Conservation (phyloP, 148 eudicot species). For the Vaccinium vitisidaea region DNA sequence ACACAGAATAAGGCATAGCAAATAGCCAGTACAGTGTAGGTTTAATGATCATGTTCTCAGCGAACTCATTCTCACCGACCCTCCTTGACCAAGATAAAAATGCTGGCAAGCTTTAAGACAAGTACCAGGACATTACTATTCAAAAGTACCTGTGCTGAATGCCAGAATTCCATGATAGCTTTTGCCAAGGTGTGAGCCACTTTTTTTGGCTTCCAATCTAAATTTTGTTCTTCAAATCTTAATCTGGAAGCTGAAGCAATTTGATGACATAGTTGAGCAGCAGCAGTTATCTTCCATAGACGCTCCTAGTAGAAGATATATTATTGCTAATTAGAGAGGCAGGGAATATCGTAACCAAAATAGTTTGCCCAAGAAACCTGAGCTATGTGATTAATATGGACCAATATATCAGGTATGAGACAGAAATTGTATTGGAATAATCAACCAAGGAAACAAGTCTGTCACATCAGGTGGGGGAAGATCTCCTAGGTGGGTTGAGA, state of each 20-base stretch:
- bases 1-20: not conserved
- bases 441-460: not conserved
- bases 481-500: not conserved
- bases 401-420: not conserved
- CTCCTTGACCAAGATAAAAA: slow-evolving; percentile 22
- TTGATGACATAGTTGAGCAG: slow-evolving; percentile 67
- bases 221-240: slow-evolving; percentile 55
- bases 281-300: slow-evolving; percentile 80
- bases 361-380: slow-evolving; percentile 3
- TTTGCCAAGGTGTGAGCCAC: slow-evolving; percentile 66
- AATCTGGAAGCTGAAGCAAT: slow-evolving; percentile 52
- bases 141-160: slow-evolving; percentile 45
- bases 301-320: slow-evolving; percentile 59
- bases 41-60: slow-evolving; percentile 10
- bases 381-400: not conserved
- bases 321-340: slow-evolving; percentile 5
- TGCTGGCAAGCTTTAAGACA: slow-evolving; percentile 18
- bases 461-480: not conserved
- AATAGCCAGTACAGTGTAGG: not conserved
- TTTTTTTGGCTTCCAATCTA: slow-evolving; percentile 43
- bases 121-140: slow-evolving; percentile 23
- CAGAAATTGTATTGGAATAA: not conserved
- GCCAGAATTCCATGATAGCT: slow-evolving; percentile 89
- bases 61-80: slow-evolving; percentile 16
- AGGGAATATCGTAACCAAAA: not conserved